Evolutionary conservation across 2,329 filamentous ascomycete genomes (phyloP).

Genomic region (Diaporthe humulicola): DNA sequence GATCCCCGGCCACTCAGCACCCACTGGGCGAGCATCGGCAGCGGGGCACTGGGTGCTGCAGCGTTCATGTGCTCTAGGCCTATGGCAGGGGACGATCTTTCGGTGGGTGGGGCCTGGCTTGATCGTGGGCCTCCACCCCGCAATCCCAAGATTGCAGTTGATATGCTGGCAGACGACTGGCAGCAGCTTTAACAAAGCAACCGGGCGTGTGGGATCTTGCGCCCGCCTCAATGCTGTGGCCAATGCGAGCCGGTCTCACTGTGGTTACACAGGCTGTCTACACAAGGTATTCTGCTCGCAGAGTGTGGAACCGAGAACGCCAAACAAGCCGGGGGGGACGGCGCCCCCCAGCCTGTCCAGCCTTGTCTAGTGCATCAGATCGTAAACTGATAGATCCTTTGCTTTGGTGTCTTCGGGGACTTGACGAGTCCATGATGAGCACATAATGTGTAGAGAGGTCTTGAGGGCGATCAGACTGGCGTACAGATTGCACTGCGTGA

Average conservation of each 20-base stretch:
- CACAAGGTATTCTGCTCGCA: constrained; percentile 28
- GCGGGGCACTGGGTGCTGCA: constrained; percentile 34
- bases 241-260: constrained; percentile 28
- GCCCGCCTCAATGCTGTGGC: constrained; percentile 1
- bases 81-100: constrained; percentile 33
- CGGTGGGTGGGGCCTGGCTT: constrained; percentile 33
- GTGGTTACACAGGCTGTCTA: constrained; percentile 29
- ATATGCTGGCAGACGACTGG: constrained; percentile 27
- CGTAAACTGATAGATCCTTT: constrained; percentile 35
- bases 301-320: constrained; percentile 29
- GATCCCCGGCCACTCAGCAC: constrained; percentile 29
- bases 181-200: constrained; percentile 22
- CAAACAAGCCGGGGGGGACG: constrained; percentile 6
- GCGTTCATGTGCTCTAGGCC: constrained; percentile 26
- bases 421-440: constrained; percentile 17
- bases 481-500: neutral
- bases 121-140: constrained; percentile 36
- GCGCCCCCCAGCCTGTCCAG: constrained; percentile 5
- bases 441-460: no score
- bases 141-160: constrained; percentile 30
- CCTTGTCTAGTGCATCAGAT: constrained; percentile 37
- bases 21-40: constrained; percentile 34
- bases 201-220: constrained; percentile 20
- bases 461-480: neutral
- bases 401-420: neutral